Evolutionary conservation across 306 rosid genomes (phyloP).

Genomic region (Pterocarpus macrocarpus): DNA sequence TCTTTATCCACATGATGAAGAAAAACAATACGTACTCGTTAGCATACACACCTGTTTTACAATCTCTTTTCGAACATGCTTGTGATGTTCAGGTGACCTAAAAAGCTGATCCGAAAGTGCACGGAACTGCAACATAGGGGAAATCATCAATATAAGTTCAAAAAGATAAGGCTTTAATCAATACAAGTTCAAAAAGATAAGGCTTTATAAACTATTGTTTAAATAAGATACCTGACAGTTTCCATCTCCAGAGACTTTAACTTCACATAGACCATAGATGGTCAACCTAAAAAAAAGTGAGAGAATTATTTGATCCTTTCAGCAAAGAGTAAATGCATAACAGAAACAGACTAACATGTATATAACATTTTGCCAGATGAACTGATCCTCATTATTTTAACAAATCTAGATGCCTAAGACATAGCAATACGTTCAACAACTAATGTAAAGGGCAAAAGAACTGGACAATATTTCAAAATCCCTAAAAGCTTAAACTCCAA

Average conservation of each 20-base stretch:
- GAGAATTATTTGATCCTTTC: constrained; percentile 33
- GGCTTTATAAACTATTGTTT: constrained; percentile 12
- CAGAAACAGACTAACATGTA: neutral
- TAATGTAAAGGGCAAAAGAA: neutral
- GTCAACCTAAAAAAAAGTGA: constrained; percentile 62
- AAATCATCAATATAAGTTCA: constrained; percentile 37
- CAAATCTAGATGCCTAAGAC: constrained; percentile 24
- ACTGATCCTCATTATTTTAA: constrained; percentile 6
- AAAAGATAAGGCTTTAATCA: constrained; percentile 31
- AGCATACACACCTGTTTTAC: constrained; percentile 68
- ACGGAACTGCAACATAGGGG: constrained; percentile 70
- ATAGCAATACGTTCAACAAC: neutral
- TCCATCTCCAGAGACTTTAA: constrained; percentile 93
- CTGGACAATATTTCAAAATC: neutral
- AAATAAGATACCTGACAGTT: constrained; percentile 83
- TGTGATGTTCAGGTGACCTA: constrained; percentile 85
- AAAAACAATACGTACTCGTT: neutral
- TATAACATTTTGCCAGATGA: constrained; percentile 4
- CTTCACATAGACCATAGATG: constrained; percentile 78
- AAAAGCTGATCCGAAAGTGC: constrained; percentile 88
- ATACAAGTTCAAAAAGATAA: constrained; percentile 18
- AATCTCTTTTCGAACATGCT: constrained; percentile 79
- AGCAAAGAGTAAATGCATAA: constrained; percentile 11
- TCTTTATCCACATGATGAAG: constrained; percentile 27
- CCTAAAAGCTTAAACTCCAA: constrained; percentile 11